Conservation (phyloP, 495 filamentous ascomycete species). For the Xeromyces bisporus region DNA sequence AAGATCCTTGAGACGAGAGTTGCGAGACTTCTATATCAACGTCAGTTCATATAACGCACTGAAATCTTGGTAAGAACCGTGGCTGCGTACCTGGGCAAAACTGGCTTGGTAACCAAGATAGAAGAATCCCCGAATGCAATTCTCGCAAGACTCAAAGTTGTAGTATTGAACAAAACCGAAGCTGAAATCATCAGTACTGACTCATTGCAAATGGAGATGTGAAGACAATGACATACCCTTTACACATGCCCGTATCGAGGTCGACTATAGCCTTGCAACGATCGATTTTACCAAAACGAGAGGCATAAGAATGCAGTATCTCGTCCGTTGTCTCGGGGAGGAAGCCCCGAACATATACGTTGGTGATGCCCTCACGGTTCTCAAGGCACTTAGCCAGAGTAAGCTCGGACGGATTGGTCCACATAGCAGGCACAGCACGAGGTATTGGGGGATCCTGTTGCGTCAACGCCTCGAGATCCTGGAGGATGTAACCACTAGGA, state of each 20-base stretch:
- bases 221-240: conserved; percentile 47
- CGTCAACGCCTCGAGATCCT: conserved; percentile 53
- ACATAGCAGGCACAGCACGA: conserved; percentile 72
- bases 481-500: conserved; percentile 37
- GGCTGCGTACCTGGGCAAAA: conserved; percentile 57
- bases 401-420: conserved; percentile 52
- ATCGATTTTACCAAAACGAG: conserved; percentile 76
- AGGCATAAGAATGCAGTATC: conserved; percentile 62
- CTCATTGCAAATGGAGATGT: not conserved
- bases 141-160: conserved; percentile 74
- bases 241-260: conserved; percentile 74
- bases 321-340: conserved; percentile 90
- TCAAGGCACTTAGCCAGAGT: conserved; percentile 81
- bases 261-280: conserved; percentile 97
- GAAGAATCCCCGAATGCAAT: conserved; percentile 91
- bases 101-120: conserved; percentile 89
- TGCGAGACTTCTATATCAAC: conserved; percentile 66
- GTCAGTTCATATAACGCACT: conserved; percentile 8
- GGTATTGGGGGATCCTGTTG: conserved; percentile 68
- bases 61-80: conserved; percentile 1
- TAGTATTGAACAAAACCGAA: conserved; percentile 94
- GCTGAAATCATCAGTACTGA: conserved; percentile 23
- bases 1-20: conserved; percentile 83
- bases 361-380: conserved; percentile 74
- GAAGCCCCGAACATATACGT: conserved; percentile 94